A percentile compares a stretch with the other conserved stretches of the same genome.
Conservation (phyloP, 73 alveolate genomes). For the Tetrahymena borealis region DNA sequence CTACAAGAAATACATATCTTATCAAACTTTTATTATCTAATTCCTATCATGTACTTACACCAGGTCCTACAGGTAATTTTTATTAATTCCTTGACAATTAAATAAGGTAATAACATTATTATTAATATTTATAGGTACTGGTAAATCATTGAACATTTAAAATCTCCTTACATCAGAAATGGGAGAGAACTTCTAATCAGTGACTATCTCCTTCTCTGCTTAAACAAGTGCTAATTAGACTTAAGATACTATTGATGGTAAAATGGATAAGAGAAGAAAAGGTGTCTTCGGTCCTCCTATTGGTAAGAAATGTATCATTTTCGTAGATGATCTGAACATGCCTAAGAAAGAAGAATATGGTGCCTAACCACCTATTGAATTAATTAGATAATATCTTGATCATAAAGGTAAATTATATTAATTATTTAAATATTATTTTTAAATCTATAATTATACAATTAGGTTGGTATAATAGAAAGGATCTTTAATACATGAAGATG, state of each 20-base stretch:
- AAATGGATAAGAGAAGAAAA: slow-evolving; percentile 63
- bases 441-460: neutral
- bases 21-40: slow-evolving; percentile 78
- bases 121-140: slow-evolving; percentile 93
- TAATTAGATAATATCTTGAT: slow-evolving; percentile 88
- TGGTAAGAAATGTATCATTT: slow-evolving; percentile 79
- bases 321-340: slow-evolving; percentile 96
- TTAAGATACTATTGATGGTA: slow-evolving; percentile 50
- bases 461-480: slow-evolving; percentile 91
- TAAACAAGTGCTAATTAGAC: slow-evolving; percentile 43
- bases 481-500: slow-evolving; percentile 65
- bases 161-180: slow-evolving; percentile 91
- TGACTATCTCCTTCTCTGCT: slow-evolving; percentile 60
- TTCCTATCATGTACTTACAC: slow-evolving; percentile 92
- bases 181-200: slow-evolving; percentile 89
- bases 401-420: slow-evolving; percentile 45
- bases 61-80: slow-evolving; percentile 99
- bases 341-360: slow-evolving; percentile 95
- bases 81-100: slow-evolving; percentile 75
- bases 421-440: neutral
- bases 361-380: slow-evolving; percentile 96
- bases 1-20: slow-evolving; percentile 91
- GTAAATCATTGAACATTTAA: slow-evolving; percentile 94
- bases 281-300: slow-evolving; percentile 88
- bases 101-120: slow-evolving; percentile 54